Evolutionary conservation across 106 monocot genomes (phyloP), one percentile per base, ranked within the genome.

Genomic region (Dendrobium huoshanense): DNA sequence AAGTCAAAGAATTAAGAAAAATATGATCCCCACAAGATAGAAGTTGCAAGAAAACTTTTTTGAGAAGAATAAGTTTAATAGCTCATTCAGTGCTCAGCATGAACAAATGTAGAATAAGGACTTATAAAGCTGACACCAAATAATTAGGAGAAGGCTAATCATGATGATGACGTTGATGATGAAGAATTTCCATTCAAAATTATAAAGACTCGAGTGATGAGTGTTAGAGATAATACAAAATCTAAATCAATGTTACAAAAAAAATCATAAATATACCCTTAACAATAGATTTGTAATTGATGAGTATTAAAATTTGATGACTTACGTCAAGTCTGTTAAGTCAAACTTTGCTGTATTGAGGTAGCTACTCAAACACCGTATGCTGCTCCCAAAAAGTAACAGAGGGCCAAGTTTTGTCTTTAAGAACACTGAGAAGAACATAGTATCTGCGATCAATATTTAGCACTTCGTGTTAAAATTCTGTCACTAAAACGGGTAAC

Each of bases 311-410:
- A 41, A 41, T 59, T 41, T 20, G 40, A 78, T 41, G 77, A 81
- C 95, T 95, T 91, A 95, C 95, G 95, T 95, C 76, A 95, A 82
- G 78, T 95, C 95, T 72, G 95, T 95, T 80, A 95, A 89, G 73
- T 92, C 87, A 72, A 92, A 78, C 81, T 85, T 87, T 19, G 33
- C 67, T 45, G 81, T 67, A 78, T 72, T 79, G 68, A 80, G 79
- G 78, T 75, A 80, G 80, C 82, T 83, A 80, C 78, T 87, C 54
- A 85, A 56, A 64, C 33, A 83, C 75, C 83, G 84, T 74, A 81
- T 85, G 67, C 78, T 67, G 72, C 47, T 70, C 79, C 84, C 80
- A 67, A 77, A 31, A 59, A 77, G 37, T 81, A 82, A 51, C 68
- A 25, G 45, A 6, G 37, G 42, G 45, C 78, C 40, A 47, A 59